Evolutionary conservation across 768 basidiomycete species (phyloP).

Genomic region (Favolaschia claudopus): DNA sequence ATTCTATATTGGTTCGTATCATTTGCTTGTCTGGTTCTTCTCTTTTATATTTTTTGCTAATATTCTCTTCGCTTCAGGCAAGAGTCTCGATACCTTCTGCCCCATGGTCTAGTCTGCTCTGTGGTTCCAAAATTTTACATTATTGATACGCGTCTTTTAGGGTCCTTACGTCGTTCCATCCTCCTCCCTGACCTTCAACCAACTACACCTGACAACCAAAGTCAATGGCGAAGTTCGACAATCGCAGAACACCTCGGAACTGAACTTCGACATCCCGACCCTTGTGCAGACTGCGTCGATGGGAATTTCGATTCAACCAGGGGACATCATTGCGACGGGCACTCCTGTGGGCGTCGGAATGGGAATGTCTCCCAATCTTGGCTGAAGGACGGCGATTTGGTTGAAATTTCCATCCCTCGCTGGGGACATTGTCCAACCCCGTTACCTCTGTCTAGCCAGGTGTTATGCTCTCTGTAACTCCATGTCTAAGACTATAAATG

Average conservation of each 20-base stretch:
- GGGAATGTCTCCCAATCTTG: conserved; percentile 23
- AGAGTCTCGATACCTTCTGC: conserved; percentile 30
- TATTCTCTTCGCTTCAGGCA: no score
- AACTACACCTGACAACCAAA: conserved; percentile 24
- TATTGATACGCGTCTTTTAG: not conserved
- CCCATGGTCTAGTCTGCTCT: conserved; percentile 27
- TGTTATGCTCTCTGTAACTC: conserved; percentile 9
- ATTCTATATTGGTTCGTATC: conserved; percentile 27
- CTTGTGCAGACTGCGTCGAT: conserved; percentile 25
- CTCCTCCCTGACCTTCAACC: conserved; percentile 21
- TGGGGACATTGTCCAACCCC: conserved; percentile 21
- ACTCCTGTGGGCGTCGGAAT: conserved; percentile 28
- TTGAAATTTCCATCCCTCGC: conserved; percentile 26
- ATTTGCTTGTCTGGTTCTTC: no score
- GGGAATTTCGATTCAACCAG: conserved; percentile 28
- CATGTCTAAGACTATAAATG: no score
- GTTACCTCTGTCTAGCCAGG: conserved; percentile 18
- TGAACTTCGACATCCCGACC: conserved; percentile 29
- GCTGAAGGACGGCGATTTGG: conserved; percentile 28
- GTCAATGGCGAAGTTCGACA: conserved; percentile 28
- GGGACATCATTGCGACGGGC: conserved; percentile 28
- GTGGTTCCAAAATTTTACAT: no score
- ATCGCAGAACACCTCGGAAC: conserved; percentile 31
- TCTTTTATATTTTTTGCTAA: no score
- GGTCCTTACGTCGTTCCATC: conserved; percentile 27